Base-by-base conservation (phyloP, 78 protist species). In the Pigoraptor vietnamica region DNA sequence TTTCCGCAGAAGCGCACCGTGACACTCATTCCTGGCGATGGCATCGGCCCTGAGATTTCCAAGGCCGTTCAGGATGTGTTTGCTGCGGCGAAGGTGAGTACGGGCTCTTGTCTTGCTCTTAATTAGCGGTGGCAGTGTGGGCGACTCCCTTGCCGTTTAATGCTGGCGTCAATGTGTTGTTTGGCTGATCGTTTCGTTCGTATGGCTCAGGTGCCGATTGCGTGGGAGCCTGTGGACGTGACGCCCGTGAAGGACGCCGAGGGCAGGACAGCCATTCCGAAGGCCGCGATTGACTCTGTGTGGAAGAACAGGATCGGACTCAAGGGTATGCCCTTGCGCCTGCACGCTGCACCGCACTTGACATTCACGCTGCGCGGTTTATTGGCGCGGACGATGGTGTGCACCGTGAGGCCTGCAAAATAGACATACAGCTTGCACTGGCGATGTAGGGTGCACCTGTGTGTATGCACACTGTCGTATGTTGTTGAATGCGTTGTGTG, bases 21-120 rank as follows among this genome's bases (percentile, higher is more conserved):
- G 25, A 89, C 94, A 32, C 84, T 95, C 38, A 87, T 95, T 36
- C 95, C 95, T 34, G 95, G 96, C 79, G 96, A 96, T 89, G 96
- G 98, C 40, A 95, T 95, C 87, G 98, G 98, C 25, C 95, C 95
- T 84, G 98, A 96, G 94, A 96, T 96, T 91, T 39, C 98, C 37
- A 94, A 89, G 23, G 93, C 98, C 36, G 96, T 95, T 91, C 88
- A 92, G 94, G 83, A 86, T 29, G 91, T 96, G 25, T 96, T 95
- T 90, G 40, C 91, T 9, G 96, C 96, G 32, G 97, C 96, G 32
- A 88, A 89, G 86, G 96, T 92, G 21, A 0, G 89, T 35, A 40
- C 14, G 56, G 2, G 56, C 14, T 2, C 14, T 2, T 40, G 56
- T 40, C 25, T 40, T 40, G 56, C 14, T 40, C 25, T 40, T 40